Evolutionary conservation across 768 basidiomycete species (phyloP).

Genomic region (Leucosporidium scottii): DNA sequence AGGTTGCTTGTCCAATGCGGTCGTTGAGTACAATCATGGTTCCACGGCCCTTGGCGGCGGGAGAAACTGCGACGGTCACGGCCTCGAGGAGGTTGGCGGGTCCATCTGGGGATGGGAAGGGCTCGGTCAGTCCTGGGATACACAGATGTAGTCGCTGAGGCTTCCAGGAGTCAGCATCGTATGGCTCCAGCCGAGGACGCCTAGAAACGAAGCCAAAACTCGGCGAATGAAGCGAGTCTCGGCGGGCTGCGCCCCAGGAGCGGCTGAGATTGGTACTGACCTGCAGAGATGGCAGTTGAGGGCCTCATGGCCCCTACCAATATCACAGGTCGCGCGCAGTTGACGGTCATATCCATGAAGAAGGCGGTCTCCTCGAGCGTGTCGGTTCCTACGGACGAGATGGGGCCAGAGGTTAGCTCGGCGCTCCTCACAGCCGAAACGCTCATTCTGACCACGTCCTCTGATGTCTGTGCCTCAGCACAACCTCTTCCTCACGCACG

Average conservation of each 20-base stretch:
- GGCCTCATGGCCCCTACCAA: conserved; percentile 43
- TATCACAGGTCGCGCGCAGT: conserved; percentile 40
- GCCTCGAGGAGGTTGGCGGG: conserved; percentile 39
- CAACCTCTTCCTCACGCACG: no score
- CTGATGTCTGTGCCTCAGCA: no score
- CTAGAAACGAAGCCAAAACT: not conserved
- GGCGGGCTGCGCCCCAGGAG: not conserved
- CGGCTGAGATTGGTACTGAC: not conserved
- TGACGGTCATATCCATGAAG: conserved; percentile 40
- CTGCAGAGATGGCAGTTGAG: conserved; percentile 38
- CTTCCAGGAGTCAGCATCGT: no score
- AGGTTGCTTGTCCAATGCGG: conserved; percentile 40
- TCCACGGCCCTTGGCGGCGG: conserved; percentile 23
- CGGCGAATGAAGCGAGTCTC: not conserved
- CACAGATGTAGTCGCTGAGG: no score
- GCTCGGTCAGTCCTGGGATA: not conserved
- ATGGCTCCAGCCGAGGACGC: no score
- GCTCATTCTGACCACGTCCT: no score
- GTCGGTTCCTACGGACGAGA: conserved; percentile 23
- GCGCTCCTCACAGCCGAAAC: not conserved
- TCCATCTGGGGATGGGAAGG: conserved; percentile 21
- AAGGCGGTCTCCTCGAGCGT: conserved; percentile 41
- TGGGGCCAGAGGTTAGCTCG: not conserved
- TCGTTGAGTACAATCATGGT: conserved; percentile 41
- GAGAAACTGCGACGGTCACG: conserved; percentile 33